A percentile compares a stretch with the other conserved stretches of the same genome.
phyloP scores from a whole-genome alignment of 306 rosid genomes.

The Cercis canadensis region DNA sequence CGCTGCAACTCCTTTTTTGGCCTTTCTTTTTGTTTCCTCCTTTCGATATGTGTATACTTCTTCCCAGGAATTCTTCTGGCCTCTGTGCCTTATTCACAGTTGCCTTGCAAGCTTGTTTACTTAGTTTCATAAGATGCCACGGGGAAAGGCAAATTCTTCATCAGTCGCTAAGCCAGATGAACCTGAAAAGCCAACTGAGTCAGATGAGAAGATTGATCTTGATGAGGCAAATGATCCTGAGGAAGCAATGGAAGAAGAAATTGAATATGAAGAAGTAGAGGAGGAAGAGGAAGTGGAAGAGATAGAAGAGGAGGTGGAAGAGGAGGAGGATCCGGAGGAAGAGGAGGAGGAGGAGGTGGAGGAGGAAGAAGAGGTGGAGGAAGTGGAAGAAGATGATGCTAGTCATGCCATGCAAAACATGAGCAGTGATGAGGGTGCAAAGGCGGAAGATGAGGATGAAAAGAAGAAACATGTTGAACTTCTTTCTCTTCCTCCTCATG shows the following conservation, averaged over 20 bases:
- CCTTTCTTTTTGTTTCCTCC: slow-evolving; percentile 80
- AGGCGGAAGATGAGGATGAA: slow-evolving; percentile 62
- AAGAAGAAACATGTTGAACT: slow-evolving; percentile 79
- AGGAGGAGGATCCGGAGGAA: slow-evolving; percentile 42
- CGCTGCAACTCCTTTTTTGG: slow-evolving; percentile 70
- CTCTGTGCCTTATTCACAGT: slow-evolving; percentile 98
- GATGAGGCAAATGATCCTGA: slow-evolving; percentile 77
- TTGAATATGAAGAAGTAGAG: slow-evolving; percentile 91
- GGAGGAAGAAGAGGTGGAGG: slow-evolving; percentile 59
- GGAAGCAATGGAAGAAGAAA: slow-evolving; percentile 82
- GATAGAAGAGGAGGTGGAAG: slow-evolving; percentile 64
- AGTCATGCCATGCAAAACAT: slow-evolving; percentile 37
- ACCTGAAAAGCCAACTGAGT: slow-evolving; percentile 74
- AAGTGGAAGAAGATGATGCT: slow-evolving; percentile 60
- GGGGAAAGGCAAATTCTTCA: slow-evolving; percentile 68
- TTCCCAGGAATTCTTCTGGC: slow-evolving; percentile 98
- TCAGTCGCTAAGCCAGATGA: slow-evolving; percentile 62
- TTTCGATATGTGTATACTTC: slow-evolving; percentile 82
- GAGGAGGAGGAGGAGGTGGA: slow-evolving; percentile 63
- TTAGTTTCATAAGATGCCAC: slow-evolving; percentile 87
- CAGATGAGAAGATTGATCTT: slow-evolving; percentile 76
- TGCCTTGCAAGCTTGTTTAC: slow-evolving; percentile 82
- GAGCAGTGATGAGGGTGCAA: slow-evolving; percentile 36
- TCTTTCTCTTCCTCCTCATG: slow-evolving; percentile 97
- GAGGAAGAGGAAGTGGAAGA: slow-evolving; percentile 82